Base-by-base conservation (phyloP, 192 early-diverging fungal species). In the Backusella westeae region DNA sequence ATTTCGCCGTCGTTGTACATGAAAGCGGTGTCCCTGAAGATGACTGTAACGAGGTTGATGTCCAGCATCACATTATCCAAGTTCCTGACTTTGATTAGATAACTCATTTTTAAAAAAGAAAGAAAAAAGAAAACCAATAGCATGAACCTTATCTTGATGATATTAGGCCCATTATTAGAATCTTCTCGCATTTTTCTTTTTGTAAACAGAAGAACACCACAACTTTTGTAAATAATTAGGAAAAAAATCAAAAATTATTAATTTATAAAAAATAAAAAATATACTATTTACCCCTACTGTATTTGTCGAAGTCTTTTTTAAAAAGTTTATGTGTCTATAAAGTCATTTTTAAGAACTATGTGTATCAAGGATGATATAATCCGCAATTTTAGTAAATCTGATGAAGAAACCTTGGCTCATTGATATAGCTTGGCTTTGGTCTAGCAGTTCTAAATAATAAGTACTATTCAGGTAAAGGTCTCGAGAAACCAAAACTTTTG, bases 1-100 rank as follows among this genome's bases (percentile, higher is more conserved):
- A 90, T 71, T 97, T 95, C 75, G 71, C 89, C 19, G 89, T 90
- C n/a, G 80, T 95, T 49, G 92, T 95, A 14, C 90, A 93, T 83
- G 96, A 97, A 84, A 91, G 88, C 76, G 90, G 89, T 69, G 82
- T 88, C 10, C 78, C 89, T 15, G 83, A 90, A 34, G 92, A 96
- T 70, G 94, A 95, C 74, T 92, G 91, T 71, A 86, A 95, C 68
- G 92, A 91, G 80, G 85, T 89, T 23, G 73, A 74, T 75, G 69
- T 86, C 12, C 52, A 75, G 26, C 36, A 78, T 21, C 49, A 44
- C 74, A 39, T 75, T 23, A 29, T 77, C 34, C 67, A 81, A 34
- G 63, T 81, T 9, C 80, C 80, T 23, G 80, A 71, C 32, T 77
- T 72, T 29, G 56, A 63, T 26, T 63, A 63, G 23, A 29, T 63